These are phyloP conservation scores for Oehlia diaphana DNA, from an alignment of 192 early-diverging fungal species.

Conservation along the genomic window DNA sequence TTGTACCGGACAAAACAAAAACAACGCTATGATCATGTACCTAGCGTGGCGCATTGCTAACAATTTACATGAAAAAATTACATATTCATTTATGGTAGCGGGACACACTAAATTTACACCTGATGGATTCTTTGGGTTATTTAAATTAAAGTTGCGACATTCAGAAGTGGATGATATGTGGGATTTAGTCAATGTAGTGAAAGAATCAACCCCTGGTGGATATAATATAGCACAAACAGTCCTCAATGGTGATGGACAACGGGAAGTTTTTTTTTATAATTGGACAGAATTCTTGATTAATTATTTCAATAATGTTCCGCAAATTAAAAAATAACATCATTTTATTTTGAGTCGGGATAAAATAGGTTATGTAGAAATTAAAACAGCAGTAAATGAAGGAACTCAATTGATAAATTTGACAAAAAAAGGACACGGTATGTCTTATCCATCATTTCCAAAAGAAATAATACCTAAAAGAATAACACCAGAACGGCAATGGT, in stretches of 20 bases:
- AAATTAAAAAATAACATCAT: not conserved
- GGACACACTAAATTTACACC: not conserved
- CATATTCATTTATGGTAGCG: not conserved
- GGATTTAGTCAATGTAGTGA: not conserved
- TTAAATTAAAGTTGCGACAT: not conserved
- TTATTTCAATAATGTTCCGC: not conserved
- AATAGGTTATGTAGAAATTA: not conserved
- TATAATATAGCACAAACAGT: not conserved
- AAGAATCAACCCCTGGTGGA: not conserved
- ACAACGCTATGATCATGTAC: not conserved
- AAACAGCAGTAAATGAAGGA: not conserved
- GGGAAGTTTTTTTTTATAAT: not conserved
- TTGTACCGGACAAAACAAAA: not conserved
- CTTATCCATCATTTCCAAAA: not conserved
- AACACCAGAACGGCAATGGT: not conserved
- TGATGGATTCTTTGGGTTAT: not conserved
- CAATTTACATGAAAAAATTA: not conserved
- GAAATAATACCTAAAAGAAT: not conserved
- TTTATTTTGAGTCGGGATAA: not conserved
- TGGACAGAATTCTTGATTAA: not conserved
- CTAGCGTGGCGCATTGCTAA: not conserved
- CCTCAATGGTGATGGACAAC: not conserved
- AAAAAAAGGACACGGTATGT: not conserved
- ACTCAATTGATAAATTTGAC: not conserved
- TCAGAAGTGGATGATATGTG: not conserved